Evolutionary conservation across 208 protist species (phyloP), one percentile per base, ranked within the genome.

Genomic region (Wallacemonas collosoma): DNA sequence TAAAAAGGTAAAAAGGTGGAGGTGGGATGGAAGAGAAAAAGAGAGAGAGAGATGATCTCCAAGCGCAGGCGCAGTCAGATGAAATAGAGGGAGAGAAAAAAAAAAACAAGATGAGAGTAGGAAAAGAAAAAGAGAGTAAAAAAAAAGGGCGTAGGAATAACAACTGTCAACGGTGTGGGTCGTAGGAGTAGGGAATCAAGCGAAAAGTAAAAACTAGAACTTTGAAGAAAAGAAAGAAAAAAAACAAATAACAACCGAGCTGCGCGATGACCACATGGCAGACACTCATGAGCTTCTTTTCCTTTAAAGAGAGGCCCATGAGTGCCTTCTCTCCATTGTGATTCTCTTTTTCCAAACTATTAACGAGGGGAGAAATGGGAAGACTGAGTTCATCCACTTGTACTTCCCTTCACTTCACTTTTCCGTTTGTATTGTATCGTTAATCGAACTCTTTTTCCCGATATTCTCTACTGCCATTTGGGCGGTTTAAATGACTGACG

Each of bases 81-180:
- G 43, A 9, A 62, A 35, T 36, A 15, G 8, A 15, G 43, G 43
- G 36, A 62, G 43, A 62, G 8, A 65, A 65, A 65, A 53, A 8
- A 65, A 51, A 48, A 26, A 26, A 26, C 26, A 26, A 26, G 26
- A 26, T 26, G 26, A 26, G 26, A 26, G 26, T 26, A 50, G 53
- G 47, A 57, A 58, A 36, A 70, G 44, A 70, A 58, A 61, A 61
- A 61, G 15, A 70, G 38, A 60, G 47, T 44, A 54, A 55, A 48
- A 70, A 41, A 4, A 70, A 57, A 70, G 43, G 11, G 57, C 11
- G 26, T 48, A 69, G 50, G 12, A 56, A 69, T 35, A 69, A 69
- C 2, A 60, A 56, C 26, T 6, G 47, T 17, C 6, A 45, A 60
- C 4, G 41, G 7, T 3, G 39, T 4, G 15, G 53, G 26, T n/a